Conservation (phyloP, 345 rosid genomes). For the Linum tenue region DNA sequence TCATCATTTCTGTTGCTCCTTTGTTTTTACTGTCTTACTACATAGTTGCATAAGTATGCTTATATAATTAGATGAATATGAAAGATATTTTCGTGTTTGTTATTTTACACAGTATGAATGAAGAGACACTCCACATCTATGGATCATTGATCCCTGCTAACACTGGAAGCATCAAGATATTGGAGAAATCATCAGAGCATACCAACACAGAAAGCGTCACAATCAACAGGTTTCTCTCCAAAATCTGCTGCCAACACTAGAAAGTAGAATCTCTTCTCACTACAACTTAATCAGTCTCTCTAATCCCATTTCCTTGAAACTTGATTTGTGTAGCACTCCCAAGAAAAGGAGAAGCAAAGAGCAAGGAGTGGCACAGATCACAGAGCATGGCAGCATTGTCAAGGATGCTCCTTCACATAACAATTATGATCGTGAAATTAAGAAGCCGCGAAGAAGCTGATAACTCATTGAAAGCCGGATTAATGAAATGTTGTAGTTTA, state of each 20-base stretch:
- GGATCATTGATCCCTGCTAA: constrained; percentile 49
- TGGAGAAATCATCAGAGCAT: constrained; percentile 36
- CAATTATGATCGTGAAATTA: constrained; percentile 9
- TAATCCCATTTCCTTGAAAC: background rate
- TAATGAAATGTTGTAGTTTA: too few species aligned
- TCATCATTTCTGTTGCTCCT: too few species aligned
- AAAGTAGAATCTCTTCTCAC: background rate
- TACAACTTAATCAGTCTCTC: too few species aligned
- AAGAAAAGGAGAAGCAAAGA: constrained; percentile 29
- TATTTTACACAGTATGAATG: constrained; percentile 47
- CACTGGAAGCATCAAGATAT: constrained; percentile 58
- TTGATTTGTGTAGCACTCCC: constrained; percentile 18
- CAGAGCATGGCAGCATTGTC: constrained; percentile 13
- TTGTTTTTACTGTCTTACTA: too few species aligned
- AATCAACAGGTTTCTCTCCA: constrained; percentile 14
- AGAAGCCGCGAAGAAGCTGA: constrained; percentile 13
- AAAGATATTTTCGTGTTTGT: too few species aligned
- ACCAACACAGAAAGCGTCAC: background rate
- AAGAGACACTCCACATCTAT: constrained; percentile 58
- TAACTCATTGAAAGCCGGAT: too few species aligned
- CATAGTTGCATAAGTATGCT: too few species aligned
- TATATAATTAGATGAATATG: too few species aligned
- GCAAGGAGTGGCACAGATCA: constrained; percentile 15
- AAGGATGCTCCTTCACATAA: constrained; percentile 9
- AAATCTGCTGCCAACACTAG: background rate